Base-by-base conservation (phyloP, 164 flowering plant genomes). In the Magnolia sinica region DNA sequence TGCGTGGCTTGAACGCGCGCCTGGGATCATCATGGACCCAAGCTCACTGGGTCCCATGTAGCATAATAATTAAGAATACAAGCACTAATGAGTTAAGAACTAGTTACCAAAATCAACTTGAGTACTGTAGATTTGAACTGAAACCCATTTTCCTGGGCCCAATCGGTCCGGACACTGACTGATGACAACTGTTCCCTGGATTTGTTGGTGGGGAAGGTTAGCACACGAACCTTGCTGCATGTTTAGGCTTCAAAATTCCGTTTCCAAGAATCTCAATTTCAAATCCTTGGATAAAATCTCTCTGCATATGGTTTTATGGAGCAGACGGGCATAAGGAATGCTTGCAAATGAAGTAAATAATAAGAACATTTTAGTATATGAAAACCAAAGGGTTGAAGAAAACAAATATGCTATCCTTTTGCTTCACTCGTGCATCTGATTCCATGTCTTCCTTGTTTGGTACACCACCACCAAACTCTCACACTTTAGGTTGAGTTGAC, bases 111-210 rank as follows among this genome's bases (percentile, higher is more conserved):
- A 77, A 49, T 86, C 89, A 9, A 84, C 13, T 29, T 70, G 45
- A 0, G 88, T 83, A 71, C 77, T 89, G 50, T 71, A 85, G 55
- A 89, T 80, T 55, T 75, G 84, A 73, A 85, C 50, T 7, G 86
- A 84, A 72, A 77, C 84, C 49, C 83, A 82, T 76, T 79, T 87
- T 24, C 87, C 84, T 3, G 84, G 84, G 18, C 80, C 79, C 16
- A 86, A 73, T 31, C 55, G 65, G 27, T 84, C 78, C 1, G 50
- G 10, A 45, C 51, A 49, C 73, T 69, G 75, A 13, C 70, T 73
- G 71, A 82, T 27, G 2, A 76, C 73, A 1, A 82, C 64, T 6
- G 7, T 73, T 16, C 84, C 84, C 31, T 61, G 76, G 16, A 82
- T 58, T 11, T 31, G 37, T 10, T 55, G 66, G 16, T 68, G 22